These are phyloP conservation scores for Curvularia hawaiiensis DNA, from an alignment of 2,329 filamentous ascomycete genomes.

Conservation along the genomic window DNA sequence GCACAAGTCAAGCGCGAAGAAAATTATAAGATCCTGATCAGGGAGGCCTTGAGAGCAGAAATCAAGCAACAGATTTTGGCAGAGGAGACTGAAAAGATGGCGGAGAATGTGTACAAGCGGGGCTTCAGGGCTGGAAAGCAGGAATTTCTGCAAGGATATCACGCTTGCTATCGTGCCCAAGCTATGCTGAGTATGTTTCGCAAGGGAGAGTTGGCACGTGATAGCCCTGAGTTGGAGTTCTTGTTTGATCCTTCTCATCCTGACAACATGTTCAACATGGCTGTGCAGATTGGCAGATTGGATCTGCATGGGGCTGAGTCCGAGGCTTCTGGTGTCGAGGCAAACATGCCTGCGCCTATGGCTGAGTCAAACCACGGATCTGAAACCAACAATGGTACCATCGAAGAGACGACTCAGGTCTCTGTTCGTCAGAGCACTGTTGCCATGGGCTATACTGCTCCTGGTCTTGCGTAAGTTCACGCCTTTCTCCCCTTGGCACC, in stretches of 20 bases:
- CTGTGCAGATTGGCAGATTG: constrained; percentile 12
- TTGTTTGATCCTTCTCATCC: constrained; percentile 26
- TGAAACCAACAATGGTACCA: neutral
- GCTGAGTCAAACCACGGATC: neutral
- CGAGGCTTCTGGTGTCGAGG: neutral
- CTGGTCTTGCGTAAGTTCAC: neutral
- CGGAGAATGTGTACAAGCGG: constrained; percentile 17
- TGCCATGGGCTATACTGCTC: neutral
- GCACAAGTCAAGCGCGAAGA: constrained; percentile 27
- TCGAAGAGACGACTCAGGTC: neutral
- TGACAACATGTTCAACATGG: constrained; percentile 22
- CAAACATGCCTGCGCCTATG: neutral
- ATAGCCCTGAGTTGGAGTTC: constrained; percentile 27
- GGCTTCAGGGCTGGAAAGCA: constrained; percentile 14
- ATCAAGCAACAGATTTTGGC: constrained; percentile 1
- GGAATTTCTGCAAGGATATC: constrained; percentile 29
- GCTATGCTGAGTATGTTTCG: constrained; percentile 17
- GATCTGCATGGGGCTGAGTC: neutral
- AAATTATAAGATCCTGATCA: constrained; percentile 21
- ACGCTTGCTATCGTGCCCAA: constrained; percentile 18
- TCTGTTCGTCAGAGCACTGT: neutral
- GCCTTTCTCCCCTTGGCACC: neutral
- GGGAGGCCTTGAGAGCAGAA: constrained; percentile 14
- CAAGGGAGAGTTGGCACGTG: constrained; percentile 15
- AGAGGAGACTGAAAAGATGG: constrained; percentile 4